Evolutionary conservation across 306 rosid genomes (phyloP).

Genomic region (Mucuna pruriens): DNA sequence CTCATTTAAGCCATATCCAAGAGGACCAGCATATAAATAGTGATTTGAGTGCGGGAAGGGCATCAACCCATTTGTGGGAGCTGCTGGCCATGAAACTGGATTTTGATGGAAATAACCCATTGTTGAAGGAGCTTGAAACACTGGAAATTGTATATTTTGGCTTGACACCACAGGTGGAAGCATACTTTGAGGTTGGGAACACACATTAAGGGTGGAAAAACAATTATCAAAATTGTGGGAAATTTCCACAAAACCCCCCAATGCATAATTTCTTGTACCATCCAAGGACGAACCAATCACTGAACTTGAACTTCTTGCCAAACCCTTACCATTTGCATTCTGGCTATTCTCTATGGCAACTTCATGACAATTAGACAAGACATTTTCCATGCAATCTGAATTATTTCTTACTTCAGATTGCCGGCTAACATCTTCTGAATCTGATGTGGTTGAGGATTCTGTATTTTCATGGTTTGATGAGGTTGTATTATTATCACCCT

Average conservation of each 20-base stretch:
- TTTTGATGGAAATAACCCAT: slow-evolving; percentile 85
- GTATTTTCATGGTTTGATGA: slow-evolving; percentile 76
- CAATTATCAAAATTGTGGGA: slow-evolving; percentile 57
- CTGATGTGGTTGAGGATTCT: slow-evolving; percentile 86
- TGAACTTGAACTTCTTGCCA: slow-evolving; percentile 42
- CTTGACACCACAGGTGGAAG: slow-evolving; percentile 59
- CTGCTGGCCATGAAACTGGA: slow-evolving; percentile 88
- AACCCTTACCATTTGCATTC: slow-evolving; percentile 46
- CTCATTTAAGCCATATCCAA: slow-evolving; percentile 82
- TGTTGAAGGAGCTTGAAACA: slow-evolving; percentile 75
- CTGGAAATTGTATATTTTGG: slow-evolving; percentile 73
- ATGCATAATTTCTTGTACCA: slow-evolving; percentile 50
- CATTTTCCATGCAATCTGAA: slow-evolving; percentile 52
- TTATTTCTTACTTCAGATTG: slow-evolving; percentile 75
- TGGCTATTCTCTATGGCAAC: slow-evolving; percentile 49
- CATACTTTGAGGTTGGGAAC: slow-evolving; percentile 67
- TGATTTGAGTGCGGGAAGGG: slow-evolving; percentile 72
- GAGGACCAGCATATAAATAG: slow-evolving; percentile 73
- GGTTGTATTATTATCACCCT: slow-evolving; percentile 81
- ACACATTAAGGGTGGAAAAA: slow-evolving; percentile 56
- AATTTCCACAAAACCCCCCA: slow-evolving; percentile 43
- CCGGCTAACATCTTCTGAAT: slow-evolving; percentile 89
- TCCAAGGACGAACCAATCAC: slow-evolving; percentile 41
- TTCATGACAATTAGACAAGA: slow-evolving; percentile 57
- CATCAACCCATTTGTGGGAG: slow-evolving; percentile 69